Evolutionary conservation across 2,329 filamentous ascomycete species (phyloP), one percentile per base, ranked within the genome.

Genomic region (Exophiala sp.): DNA sequence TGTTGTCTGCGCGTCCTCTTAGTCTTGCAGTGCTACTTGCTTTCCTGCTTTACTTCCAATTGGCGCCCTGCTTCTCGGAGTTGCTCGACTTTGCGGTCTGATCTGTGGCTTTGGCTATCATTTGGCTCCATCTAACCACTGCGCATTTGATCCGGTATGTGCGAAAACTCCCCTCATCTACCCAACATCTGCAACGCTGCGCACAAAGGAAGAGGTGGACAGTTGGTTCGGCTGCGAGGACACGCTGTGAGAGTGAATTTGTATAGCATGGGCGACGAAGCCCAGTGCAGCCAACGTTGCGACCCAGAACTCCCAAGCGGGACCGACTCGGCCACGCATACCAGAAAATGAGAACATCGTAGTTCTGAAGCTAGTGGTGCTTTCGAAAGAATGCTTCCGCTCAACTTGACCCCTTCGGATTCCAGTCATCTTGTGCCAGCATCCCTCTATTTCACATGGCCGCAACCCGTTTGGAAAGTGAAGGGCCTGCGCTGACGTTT

Each of bases 81-180:
- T 54, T 57, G 23, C 51, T 54, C 51, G 48, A 50, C 46, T 57
- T 54, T 51, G 54, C 51, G 38, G 47, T 53, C 48, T 51, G 51
- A 57, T 57, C 54, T 54, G 54, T 57, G 48, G 54, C 50, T 54
- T 54, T 53, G 47, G 48, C 50, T 57, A 43, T 54, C 37, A 53
- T 54, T 54, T 53, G 46, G 51, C 47, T 48, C 54, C 54, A 57
- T 57, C 50, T 57, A 52, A 53, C 48, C 54, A 56, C 51, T 52
- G 51, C 51, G 54, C 54, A 57, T 53, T 53, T 58, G 56, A 58
- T 56, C 56, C 49, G 56, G 56, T 58, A 58, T 35, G 56, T 58
- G 39, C 35, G 42, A 43, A 47, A 51, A 30, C 34, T 46, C 35
- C 43, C 32, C 43, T 32, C 45, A 32, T 29, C 43, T 23, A 30